Percentiles rank a stretch among this genome's conserved stretches.
Evolutionary conservation across 371 early-diverging fungal genomes (phyloP).

Genomic region (Nematocida major): DNA sequence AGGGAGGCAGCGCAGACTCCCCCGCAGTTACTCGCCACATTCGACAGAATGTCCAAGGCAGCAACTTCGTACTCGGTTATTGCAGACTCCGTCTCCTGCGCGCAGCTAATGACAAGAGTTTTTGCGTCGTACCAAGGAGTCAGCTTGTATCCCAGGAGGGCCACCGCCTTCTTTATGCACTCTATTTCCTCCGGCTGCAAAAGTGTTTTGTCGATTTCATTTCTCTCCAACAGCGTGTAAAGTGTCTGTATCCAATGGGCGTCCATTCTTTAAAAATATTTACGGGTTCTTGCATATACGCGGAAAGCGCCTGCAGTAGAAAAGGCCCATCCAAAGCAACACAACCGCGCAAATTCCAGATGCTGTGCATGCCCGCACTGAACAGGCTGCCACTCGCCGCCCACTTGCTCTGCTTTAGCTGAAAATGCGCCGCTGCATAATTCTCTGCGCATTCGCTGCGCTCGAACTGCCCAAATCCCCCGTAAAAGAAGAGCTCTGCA

Average conservation of each 20-base stretch:
- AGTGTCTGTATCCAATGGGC: not conserved
- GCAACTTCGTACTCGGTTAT: constrained; percentile 4
- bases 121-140: not conserved
- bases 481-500: no score
- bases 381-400: no score
- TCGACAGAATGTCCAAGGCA: constrained; percentile 26
- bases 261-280: not conserved
- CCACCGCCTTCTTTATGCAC: not conserved
- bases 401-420: no score
- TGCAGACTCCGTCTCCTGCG: not conserved
- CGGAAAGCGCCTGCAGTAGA: no score
- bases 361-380: no score
- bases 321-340: no score
- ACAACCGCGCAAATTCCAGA: no score
- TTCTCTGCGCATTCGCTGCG: no score
- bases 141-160: constrained; percentile 16
- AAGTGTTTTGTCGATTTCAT: constrained; percentile 1
- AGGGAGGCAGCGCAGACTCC: not conserved
- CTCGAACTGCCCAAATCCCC: no score
- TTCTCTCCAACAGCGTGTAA: not conserved
- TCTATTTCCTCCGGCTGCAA: constrained; percentile 8
- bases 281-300: not conserved
- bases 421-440: no score
- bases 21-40: not conserved
- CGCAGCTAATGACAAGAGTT: constrained; percentile 14